These are phyloP conservation scores for Nissolia schottii DNA, from an alignment of 306 rosid genomes.

Conservation along the genomic window DNA sequence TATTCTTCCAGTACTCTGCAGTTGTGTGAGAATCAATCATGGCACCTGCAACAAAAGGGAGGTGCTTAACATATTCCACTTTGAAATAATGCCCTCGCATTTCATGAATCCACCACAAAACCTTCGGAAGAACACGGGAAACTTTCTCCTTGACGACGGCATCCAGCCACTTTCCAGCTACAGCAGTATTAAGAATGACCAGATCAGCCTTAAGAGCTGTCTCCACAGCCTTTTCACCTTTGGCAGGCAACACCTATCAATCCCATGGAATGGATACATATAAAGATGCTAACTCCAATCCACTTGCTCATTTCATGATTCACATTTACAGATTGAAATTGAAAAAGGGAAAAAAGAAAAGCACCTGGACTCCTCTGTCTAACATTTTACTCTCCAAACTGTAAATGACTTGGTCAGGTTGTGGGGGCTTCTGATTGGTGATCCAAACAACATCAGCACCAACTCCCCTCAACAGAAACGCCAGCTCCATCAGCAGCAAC, in stretches of 20 bases:
- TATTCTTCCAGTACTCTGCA: conserved; percentile 85
- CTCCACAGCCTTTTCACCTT: conserved; percentile 67
- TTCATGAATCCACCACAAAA: conserved; percentile 99
- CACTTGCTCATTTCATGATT: not conserved
- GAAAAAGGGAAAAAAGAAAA: not conserved
- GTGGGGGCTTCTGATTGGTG: conserved; percentile 54
- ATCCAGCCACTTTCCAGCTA: conserved; percentile 99
- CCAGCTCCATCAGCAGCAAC: conserved; percentile 72
- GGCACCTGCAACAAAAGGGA: conserved; percentile 98
- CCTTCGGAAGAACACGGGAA: conserved; percentile 77
- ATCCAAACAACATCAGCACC: conserved; percentile 78
- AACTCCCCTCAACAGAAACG: conserved; percentile 65
- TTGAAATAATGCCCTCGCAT: conserved; percentile 99
- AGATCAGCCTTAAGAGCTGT: conserved; percentile 81
- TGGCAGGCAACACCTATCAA: conserved; percentile 68
- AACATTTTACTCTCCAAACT: conserved; percentile 74
- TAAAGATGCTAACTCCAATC: not conserved
- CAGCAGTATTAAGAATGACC: conserved; percentile 90
- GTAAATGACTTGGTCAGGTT: conserved; percentile 52
- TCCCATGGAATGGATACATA: not conserved
- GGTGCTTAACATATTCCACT: conserved; percentile 95
- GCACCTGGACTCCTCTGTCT: conserved; percentile 75
- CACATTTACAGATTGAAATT: not conserved
- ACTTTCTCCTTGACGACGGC: conserved; percentile 75
- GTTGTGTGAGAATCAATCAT: conserved; percentile 96